These are phyloP conservation scores for Rozella allomycis DNA, from an alignment of 371 early-diverging fungal species.

Conservation along the genomic window DNA sequence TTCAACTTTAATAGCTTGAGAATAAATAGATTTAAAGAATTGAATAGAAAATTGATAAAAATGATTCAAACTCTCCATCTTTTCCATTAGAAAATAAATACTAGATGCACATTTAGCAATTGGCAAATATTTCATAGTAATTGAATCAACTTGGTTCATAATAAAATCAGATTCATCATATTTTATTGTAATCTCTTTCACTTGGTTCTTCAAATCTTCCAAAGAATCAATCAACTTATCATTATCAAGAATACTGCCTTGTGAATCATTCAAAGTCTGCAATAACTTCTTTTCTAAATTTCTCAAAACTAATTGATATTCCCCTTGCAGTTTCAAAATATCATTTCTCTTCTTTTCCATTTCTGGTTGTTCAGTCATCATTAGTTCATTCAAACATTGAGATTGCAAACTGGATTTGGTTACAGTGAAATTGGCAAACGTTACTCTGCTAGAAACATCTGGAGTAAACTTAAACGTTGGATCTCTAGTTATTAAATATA, in stretches of 20 bases:
- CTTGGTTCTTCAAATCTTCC: conserved; percentile 83
- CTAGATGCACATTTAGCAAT: conserved; percentile 74
- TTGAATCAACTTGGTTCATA: conserved; percentile 82
- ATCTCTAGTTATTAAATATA: conserved; percentile 83
- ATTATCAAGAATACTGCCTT: conserved; percentile 92
- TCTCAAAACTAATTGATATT: conserved; percentile 75
- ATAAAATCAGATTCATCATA: conserved; percentile 81
- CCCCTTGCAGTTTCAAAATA: conserved; percentile 79
- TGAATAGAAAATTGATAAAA: conserved; percentile 95
- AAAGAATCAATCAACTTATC: conserved; percentile 78
- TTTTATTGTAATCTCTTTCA: conserved; percentile 75
- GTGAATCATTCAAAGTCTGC: conserved; percentile 74
- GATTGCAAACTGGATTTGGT: conserved; percentile 83
- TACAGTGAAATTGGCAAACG: conserved; percentile 95
- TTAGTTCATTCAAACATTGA: conserved; percentile 83
- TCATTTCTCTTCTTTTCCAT: conserved; percentile 79
- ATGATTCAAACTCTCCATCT: conserved; percentile 60
- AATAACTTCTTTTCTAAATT: conserved; percentile 81
- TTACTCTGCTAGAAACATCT: conserved; percentile 86
- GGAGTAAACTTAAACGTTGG: conserved; percentile 77
- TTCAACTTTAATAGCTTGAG: too few relatives aligned
- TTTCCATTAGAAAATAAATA: conserved; percentile 88
- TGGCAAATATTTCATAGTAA: conserved; percentile 69
- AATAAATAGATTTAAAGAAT: too few relatives aligned
- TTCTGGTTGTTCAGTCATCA: conserved; percentile 85